Base-by-base conservation (phyloP, 2,329 filamentous ascomycete genomes). In the Microdochium trichocladiopsis region DNA sequence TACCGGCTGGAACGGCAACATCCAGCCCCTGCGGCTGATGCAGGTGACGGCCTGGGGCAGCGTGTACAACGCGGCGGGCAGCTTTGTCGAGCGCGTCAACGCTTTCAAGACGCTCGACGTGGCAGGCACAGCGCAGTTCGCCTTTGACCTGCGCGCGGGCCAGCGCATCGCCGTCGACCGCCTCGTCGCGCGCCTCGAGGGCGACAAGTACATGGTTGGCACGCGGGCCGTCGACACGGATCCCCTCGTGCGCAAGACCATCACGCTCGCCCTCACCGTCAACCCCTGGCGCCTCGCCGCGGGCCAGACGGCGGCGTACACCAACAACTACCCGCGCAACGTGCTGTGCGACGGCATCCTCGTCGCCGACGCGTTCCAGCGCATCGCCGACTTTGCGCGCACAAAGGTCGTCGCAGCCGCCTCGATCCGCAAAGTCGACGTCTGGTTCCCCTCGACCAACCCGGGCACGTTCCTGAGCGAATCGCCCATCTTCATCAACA, bases 31-130 rank as follows among this genome's bases (percentile, higher is more conserved):
- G 45, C 45, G 45, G n/a, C 45, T 48, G 16, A 24, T 48, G 11
- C 18, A 21, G 16, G 45, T 48, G n/a, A 22, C n/a, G 45, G 45
- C 45, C 45, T 48, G 24, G 11, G 45, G 45, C 16, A 48, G 11
- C 45, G 22, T 48, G 18, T 22, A 21, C 45, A 48, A 24, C 45
- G 16, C 45, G 22, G 22, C 45, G 18, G 45, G 45, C 45, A 24
- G 11, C n/a, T 21, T 22, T 21, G 45, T 48, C 45, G 45, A 24
- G 11, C 45, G 45, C 45, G 22, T 21, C 22, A 21, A 48, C 22
- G 45, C 45, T 22, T 23, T 48, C 45, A 48, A 48, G 45, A 21
- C 45, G n/a, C 45, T 48, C 45, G 24, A 48, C 45, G 45, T 48
- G 18, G 24, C 11, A 8, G 45, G 45, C 45, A 24, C 11, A 22